A percentile compares a stretch with the other conserved stretches of the same genome.
These are phyloP conservation scores for Aspergillus baeticus DNA, from an alignment of 495 filamentous ascomycete species.

Conservation along the genomic window DNA sequence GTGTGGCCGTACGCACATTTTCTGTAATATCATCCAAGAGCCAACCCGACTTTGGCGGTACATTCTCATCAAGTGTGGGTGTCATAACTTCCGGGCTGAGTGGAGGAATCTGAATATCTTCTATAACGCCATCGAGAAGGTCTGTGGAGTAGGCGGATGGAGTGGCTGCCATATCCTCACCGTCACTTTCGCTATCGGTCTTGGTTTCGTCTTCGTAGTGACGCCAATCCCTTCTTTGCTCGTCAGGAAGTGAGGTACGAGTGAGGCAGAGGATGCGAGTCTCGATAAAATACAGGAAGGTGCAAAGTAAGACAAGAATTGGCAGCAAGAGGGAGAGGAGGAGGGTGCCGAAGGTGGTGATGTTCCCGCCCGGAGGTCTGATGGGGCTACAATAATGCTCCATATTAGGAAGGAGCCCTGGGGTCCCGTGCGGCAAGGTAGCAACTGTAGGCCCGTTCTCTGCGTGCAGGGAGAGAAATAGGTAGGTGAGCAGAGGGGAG, in stretches of 20 bases:
- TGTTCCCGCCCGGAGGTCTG: not conserved
- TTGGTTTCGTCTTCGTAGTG: not conserved
- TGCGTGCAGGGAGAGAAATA: too few relatives aligned
- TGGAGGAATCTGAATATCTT: constrained; percentile 12
- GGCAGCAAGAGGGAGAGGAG: not conserved
- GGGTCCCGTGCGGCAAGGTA: too few relatives aligned
- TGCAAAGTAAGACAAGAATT: not conserved
- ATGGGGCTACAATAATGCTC: constrained; percentile 8
- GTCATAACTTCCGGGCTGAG: not conserved
- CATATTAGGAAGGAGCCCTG: constrained; percentile 12
- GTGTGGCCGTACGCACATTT: not conserved
- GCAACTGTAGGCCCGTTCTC: too few relatives aligned
- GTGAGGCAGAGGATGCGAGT: constrained; percentile 1
- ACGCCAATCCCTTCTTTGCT: not conserved
- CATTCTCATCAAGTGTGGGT: not conserved
- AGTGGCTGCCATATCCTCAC: not conserved
- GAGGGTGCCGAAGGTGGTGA: not conserved
- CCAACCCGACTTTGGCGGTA: not conserved
- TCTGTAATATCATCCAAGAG: not conserved
- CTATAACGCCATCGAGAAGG: constrained; percentile 14
- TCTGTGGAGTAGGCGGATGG: not conserved
- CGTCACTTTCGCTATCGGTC: not conserved
- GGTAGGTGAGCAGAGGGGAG: too few relatives aligned
- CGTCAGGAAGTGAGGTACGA: not conserved
- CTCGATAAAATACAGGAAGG: not conserved